Percentiles rank a stretch among this genome's conserved stretches.
These are phyloP conservation scores for Pythium plurisporium DNA, from an alignment of 352 stramenopile species.

Conservation along the genomic window DNA sequence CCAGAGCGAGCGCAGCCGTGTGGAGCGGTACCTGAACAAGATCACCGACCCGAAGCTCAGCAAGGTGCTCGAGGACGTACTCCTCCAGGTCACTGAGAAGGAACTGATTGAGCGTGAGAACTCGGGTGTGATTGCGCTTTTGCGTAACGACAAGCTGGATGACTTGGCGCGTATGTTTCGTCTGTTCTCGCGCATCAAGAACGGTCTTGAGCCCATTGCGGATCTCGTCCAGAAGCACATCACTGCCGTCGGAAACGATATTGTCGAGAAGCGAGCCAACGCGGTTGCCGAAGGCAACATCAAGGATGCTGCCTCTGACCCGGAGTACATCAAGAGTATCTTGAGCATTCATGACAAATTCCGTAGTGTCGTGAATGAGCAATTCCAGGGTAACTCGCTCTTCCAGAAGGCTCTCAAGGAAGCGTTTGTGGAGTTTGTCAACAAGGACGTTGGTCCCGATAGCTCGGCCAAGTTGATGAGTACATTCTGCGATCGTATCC, in stretches of 20 bases:
- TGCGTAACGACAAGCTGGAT: constrained; percentile 97
- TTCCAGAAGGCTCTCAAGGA: constrained; percentile 99
- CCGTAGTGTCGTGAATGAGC: constrained; percentile 94
- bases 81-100: constrained; percentile 94
- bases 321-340: constrained; percentile 98
- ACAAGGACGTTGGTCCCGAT: constrained; percentile 96
- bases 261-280: constrained; percentile 81
- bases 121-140: constrained; percentile 90
- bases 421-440: constrained; percentile 99
- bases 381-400: constrained; percentile 95
- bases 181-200: constrained; percentile 95
- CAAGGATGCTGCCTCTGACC: constrained; percentile 90
- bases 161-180: constrained; percentile 98
- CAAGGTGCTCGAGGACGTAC: constrained; percentile 90
- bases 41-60: constrained; percentile 95
- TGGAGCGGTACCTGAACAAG: constrained; percentile 96
- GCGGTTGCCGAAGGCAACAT: constrained; percentile 90
- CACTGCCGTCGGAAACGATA: constrained; percentile 80
- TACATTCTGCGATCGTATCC: constrained; percentile 98
- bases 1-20: constrained; percentile 78
- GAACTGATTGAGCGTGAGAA: constrained; percentile 98
- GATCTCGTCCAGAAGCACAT: constrained; percentile 96
- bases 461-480: constrained; percentile 99
- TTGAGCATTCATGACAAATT: constrained; percentile 98
- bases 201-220: constrained; percentile 96